Percentiles rank a stretch among this genome's conserved stretches.
These are phyloP conservation scores for Plantago coronopus DNA, from an alignment of 305 asterid species.

Conservation along the genomic window DNA sequence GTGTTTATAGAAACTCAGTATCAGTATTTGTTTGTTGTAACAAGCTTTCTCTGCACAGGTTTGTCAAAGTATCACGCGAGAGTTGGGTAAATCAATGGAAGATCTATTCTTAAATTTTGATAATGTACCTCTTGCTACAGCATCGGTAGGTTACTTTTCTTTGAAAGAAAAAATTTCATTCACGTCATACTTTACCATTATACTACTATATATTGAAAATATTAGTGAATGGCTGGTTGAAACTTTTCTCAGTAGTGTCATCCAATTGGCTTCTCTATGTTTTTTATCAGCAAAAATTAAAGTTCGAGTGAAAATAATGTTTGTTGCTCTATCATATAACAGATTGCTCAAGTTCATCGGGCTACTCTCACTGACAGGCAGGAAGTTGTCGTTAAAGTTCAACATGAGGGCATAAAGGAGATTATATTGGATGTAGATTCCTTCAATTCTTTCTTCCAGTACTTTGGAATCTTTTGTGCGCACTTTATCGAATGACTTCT, in stretches of 20 bases:
- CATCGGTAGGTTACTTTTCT: slow-evolving; percentile 60
- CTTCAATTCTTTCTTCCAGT: not conserved
- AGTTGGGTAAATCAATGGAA: slow-evolving; percentile 75
- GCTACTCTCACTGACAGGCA: slow-evolving; percentile 79
- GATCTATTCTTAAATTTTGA: slow-evolving; percentile 75
- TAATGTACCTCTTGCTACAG: slow-evolving; percentile 80
- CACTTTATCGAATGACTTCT: slow-evolving; percentile 18
- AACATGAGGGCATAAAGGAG: slow-evolving; percentile 74
- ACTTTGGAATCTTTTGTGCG: not conserved
- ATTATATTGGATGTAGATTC: slow-evolving; percentile 61
- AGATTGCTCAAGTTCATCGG: slow-evolving; percentile 99
- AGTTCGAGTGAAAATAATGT: slow-evolving; percentile 21
- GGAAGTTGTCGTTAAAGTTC: slow-evolving; percentile 95
- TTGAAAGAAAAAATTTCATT: no score
- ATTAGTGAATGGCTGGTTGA: no score
- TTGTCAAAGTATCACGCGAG: slow-evolving; percentile 54
- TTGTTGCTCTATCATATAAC: slow-evolving; percentile 24
- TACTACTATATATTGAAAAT: no score
- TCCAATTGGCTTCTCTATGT: not conserved
- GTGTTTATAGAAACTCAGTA: no score
- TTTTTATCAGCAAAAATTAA: slow-evolving; percentile 4
- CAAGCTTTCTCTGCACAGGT: slow-evolving; percentile 52
- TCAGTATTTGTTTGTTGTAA: slow-evolving; percentile 10
- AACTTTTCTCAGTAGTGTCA: no score
- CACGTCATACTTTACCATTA: no score